These are phyloP conservation scores for Chlorella sp. DNA, from an alignment of 139 green algal genomes.

Conservation along the genomic window DNA sequence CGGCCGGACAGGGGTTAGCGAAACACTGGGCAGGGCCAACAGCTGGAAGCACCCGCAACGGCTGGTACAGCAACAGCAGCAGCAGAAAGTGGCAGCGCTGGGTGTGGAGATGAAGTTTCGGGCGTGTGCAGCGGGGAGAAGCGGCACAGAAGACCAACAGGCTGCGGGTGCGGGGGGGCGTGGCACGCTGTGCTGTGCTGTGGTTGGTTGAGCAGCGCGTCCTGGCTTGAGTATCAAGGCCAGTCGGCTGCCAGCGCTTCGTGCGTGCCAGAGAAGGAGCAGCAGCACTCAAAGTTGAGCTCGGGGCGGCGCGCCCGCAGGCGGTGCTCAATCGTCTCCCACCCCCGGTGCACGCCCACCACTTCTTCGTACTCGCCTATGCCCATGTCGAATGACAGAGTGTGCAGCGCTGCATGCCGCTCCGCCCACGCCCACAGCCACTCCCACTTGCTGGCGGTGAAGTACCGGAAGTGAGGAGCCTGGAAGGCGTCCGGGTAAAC, in stretches of 20 bases:
- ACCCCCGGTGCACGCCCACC: neutral
- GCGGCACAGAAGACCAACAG: no score
- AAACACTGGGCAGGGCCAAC: no score
- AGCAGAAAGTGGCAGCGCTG: no score
- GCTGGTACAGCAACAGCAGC: no score
- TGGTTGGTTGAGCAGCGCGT: no score
- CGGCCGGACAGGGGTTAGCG: no score
- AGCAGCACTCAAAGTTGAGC: neutral
- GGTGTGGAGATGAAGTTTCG: no score
- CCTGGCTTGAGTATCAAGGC: neutral
- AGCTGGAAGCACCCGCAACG: no score
- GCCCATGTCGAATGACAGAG: neutral
- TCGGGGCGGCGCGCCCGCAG: neutral
- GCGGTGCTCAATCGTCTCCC: neutral
- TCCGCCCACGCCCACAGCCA: neutral
- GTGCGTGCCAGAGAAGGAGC: neutral
- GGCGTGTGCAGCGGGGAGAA: no score
- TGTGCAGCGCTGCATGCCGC: neutral
- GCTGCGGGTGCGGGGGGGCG: no score
- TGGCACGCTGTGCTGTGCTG: no score
- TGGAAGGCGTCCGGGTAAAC: neutral
- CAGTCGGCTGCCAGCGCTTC: neutral
- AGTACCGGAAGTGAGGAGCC: neutral
- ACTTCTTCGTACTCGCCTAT: neutral
- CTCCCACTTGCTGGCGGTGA: neutral